Conservation (phyloP, 192 early-diverging fungal genomes). For the Obelidium mucronatum region DNA sequence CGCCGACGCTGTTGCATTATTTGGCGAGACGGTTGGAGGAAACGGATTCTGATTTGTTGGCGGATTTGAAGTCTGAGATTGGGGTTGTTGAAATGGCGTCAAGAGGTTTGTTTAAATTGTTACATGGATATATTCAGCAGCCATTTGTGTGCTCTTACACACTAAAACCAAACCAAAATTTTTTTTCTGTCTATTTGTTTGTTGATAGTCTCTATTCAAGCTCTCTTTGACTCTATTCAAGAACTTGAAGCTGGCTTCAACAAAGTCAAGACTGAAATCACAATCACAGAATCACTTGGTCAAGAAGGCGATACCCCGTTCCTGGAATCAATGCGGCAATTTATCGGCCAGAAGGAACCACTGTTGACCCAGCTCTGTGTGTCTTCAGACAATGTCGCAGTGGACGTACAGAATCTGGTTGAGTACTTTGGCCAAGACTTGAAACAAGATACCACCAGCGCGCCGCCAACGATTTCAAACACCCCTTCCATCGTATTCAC, state of each 20-base stretch:
- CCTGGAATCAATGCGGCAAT: slow-evolving; percentile 36
- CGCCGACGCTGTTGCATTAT: slow-evolving; percentile 60
- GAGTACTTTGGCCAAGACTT: slow-evolving; percentile 56
- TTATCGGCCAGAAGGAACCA: slow-evolving; percentile 35
- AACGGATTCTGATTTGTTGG: slow-evolving; percentile 41
- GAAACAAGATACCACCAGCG: slow-evolving; percentile 1
- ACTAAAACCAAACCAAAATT: too few species aligned
- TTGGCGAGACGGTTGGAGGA: slow-evolving; percentile 47
- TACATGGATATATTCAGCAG: neutral
- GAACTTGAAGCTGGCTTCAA: slow-evolving; percentile 40
- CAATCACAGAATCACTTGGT: slow-evolving; percentile 19
- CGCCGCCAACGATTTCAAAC: too few species aligned
- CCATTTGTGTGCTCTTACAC: too few species aligned
- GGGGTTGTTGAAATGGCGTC: slow-evolving; percentile 50
- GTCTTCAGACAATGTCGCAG: slow-evolving; percentile 40
- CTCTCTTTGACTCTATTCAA: slow-evolving; percentile 44
- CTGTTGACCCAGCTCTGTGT: slow-evolving; percentile 39
- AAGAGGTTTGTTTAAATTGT: slow-evolving; percentile 20
- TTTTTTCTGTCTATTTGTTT: too few species aligned
- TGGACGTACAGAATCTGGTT: slow-evolving; percentile 43
- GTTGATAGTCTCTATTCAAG: slow-evolving; percentile 12
- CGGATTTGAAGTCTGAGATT: slow-evolving; percentile 52
- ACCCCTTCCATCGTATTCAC: too few species aligned
- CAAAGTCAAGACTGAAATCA: slow-evolving; percentile 39
- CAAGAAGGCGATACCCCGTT: slow-evolving; percentile 37